Evolutionary conservation across 768 basidiomycete species (phyloP).

Genomic region (Russula sp.): DNA sequence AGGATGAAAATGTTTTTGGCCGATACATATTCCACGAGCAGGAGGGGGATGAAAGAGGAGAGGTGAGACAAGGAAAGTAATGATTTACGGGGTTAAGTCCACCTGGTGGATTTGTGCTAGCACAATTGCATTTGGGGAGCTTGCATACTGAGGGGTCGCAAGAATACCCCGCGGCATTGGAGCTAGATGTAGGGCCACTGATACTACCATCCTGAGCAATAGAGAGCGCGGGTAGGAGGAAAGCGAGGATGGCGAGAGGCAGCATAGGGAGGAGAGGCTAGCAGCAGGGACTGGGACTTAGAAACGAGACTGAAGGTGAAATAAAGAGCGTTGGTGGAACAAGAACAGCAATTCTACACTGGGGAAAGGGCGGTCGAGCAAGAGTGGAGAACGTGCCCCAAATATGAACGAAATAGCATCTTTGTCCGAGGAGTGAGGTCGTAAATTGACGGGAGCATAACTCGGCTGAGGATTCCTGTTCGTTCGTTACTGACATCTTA

Average conservation of each 20-base stretch:
- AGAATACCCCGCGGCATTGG: constrained; percentile 56
- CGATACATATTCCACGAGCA: neutral
- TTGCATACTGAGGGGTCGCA: constrained; percentile 60
- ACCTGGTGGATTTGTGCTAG: constrained; percentile 65
- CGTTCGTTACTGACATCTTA: too few species aligned
- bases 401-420: neutral
- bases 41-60: too few species aligned
- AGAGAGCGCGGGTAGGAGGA: constrained; percentile 22
- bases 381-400: neutral
- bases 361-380: neutral
- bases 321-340: neutral
- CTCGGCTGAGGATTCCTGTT: too few species aligned
- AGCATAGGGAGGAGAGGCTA: constrained; percentile 5
- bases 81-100: constrained; percentile 53
- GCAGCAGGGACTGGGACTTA: neutral
- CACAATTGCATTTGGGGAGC: constrained; percentile 66
- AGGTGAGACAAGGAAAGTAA: neutral
- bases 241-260: constrained; percentile 9
- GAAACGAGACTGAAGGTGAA: neutral
- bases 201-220: constrained; percentile 43
- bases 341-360: neutral
- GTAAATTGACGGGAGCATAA: neutral
- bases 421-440: neutral
- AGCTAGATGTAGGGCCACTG: constrained; percentile 44
- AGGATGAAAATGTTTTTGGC: neutral